A percentile compares a stretch with the other conserved stretches of the same genome.
Evolutionary conservation across 78 protist genomes (phyloP).

Genomic region (Isochrysis galbana): DNA sequence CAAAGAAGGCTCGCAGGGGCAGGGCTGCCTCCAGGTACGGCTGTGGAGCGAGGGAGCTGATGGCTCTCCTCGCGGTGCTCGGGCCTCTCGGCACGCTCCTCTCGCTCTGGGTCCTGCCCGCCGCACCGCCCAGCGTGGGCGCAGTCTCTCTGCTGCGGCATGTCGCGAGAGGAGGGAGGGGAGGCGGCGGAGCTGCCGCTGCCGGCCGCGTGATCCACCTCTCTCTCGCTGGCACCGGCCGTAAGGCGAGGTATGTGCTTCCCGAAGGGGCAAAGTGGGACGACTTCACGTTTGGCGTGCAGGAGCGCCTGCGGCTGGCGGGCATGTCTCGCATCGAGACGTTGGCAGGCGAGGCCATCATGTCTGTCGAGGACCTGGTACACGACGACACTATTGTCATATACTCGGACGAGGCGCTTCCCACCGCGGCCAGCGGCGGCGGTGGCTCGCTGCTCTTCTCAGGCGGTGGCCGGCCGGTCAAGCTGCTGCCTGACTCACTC

Average conservation of each 20-base stretch:
- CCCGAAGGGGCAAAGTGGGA: not conserved
- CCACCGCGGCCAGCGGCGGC: too few relatives aligned
- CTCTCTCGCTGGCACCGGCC: not conserved
- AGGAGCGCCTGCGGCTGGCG: not conserved
- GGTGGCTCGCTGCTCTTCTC: too few relatives aligned
- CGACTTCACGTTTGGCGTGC: not conserved
- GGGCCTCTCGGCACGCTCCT: not conserved
- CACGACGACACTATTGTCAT: not conserved
- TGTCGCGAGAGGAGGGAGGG: too few relatives aligned
- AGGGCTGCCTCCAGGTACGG: too few relatives aligned
- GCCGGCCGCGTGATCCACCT: not conserved
- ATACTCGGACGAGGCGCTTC: conserved; percentile 6
- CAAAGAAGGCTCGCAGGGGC: too few relatives aligned
- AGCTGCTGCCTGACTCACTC: too few relatives aligned
- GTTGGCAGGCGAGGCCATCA: not conserved
- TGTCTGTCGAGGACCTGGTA: not conserved
- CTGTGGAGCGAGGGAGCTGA: not conserved
- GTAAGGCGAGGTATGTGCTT: not conserved
- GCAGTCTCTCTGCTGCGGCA: not conserved
- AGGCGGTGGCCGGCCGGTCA: too few relatives aligned
- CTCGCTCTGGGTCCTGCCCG: not conserved
- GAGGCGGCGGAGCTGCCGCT: not conserved
- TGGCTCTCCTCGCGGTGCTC: not conserved
- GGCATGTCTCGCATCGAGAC: not conserved
- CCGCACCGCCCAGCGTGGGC: not conserved